phyloP scores from a whole-genome alignment of 257 asterid species.

The Solanum virginianum region DNA sequence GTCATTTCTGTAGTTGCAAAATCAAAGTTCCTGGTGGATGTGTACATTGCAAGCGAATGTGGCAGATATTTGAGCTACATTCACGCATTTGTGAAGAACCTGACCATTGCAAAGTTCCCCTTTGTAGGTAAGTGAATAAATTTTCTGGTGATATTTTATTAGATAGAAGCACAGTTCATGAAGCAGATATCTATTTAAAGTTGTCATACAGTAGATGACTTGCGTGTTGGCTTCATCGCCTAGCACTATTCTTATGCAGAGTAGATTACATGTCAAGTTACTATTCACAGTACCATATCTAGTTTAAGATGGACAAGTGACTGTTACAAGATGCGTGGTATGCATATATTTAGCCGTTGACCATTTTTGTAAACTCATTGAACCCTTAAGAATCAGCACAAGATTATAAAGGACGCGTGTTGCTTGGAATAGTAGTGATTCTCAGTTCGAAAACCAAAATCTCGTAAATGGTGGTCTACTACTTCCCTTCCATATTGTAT shows the following conservation, averaged over 20 bases:
- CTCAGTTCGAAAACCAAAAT: not conserved
- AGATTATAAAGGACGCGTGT: not conserved
- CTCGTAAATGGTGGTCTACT: not conserved
- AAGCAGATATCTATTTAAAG: not conserved
- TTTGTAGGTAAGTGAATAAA: slow-evolving; percentile 52
- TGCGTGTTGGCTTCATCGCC: not conserved
- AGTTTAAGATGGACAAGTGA: not conserved
- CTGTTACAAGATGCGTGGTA: not conserved
- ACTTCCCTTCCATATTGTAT: not conserved
- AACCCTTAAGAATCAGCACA: not conserved
- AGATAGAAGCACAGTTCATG: not conserved
- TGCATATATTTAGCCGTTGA: not conserved
- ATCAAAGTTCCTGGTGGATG: slow-evolving; percentile 85
- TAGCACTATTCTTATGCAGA: not conserved
- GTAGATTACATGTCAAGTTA: not conserved
- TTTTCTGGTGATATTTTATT: not conserved
- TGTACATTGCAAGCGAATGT: slow-evolving; percentile 76
- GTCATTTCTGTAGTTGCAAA: slow-evolving; percentile 66
- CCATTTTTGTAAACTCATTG: not conserved
- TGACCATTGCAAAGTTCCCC: slow-evolving; percentile 77
- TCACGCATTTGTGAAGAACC: slow-evolving; percentile 76
- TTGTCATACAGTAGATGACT: not conserved
- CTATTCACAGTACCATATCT: not conserved
- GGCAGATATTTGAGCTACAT: slow-evolving; percentile 91
- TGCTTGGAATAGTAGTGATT: not conserved